phyloP scores from a whole-genome alignment of 192 early-diverging fungal genomes.

The Irineochytrium annulatum region DNA sequence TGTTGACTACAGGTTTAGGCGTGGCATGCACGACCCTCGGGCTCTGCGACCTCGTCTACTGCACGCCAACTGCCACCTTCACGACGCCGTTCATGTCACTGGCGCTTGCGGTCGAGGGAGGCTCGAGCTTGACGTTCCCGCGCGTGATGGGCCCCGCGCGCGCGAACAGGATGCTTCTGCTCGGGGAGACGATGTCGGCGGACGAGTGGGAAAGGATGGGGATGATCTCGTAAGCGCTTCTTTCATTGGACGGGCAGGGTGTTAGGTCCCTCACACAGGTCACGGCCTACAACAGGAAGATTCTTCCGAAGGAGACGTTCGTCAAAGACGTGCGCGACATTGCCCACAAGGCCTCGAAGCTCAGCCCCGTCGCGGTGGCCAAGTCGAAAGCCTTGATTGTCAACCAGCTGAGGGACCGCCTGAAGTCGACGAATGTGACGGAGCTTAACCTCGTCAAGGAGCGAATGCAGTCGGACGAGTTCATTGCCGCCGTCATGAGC shows the following conservation, averaged over 20 bases:
- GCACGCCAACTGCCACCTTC: conserved; percentile 60
- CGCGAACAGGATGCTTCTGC: conserved; percentile 69
- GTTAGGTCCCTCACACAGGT: too few species aligned
- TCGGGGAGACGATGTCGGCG: conserved; percentile 51
- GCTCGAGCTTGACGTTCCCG: conserved; percentile 65
- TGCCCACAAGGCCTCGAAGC: neutral
- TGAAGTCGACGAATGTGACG: neutral
- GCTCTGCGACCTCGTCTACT: conserved; percentile 63
- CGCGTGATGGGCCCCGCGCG: conserved; percentile 57
- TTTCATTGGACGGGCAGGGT: too few species aligned
- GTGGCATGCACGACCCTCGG: conserved; percentile 62
- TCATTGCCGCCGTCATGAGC: neutral
- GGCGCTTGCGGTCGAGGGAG: conserved; percentile 71
- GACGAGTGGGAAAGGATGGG: conserved; percentile 36
- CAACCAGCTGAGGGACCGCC: neutral
- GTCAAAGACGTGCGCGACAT: neutral
- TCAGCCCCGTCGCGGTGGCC: neutral
- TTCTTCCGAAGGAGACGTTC: neutral
- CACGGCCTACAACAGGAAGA: neutral
- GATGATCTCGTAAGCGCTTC: neutral
- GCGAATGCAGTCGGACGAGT: neutral
- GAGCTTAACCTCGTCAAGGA: neutral
- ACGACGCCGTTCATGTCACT: conserved; percentile 72
- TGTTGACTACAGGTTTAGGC: conserved; percentile 37
- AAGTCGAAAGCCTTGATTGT: neutral